Percentiles rank a stretch among this genome's conserved stretches.
These are phyloP conservation scores for Fusarium multiceps DNA, from an alignment of 2,329 filamentous ascomycete genomes.

Conservation along the genomic window DNA sequence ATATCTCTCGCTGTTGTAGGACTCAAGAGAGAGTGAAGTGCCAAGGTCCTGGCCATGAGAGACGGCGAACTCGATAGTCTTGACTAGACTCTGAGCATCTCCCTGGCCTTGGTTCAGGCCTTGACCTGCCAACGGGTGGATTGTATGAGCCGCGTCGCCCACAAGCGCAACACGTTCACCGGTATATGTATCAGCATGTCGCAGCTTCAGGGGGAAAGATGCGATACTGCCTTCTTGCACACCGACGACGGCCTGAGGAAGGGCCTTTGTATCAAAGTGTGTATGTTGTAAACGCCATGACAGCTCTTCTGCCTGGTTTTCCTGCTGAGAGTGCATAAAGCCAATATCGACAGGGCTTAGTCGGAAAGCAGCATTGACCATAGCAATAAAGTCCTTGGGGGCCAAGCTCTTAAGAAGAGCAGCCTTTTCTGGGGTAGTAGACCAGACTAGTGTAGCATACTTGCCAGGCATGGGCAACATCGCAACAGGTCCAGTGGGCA, in stretches of 20 bases:
- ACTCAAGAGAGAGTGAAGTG: constrained; percentile 78
- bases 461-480: constrained; percentile 89
- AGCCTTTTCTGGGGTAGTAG: constrained; percentile 84
- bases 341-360: constrained; percentile 81
- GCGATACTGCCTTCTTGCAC: constrained; percentile 85
- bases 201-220: constrained; percentile 89
- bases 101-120: constrained; percentile 93
- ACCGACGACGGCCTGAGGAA: constrained; percentile 74
- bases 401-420: constrained; percentile 81
- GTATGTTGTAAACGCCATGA: constrained; percentile 86
- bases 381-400: constrained; percentile 78
- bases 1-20: constrained; percentile 85
- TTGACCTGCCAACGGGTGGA: constrained; percentile 94
- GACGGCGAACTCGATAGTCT: constrained; percentile 80
- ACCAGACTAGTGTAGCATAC: constrained; percentile 91
- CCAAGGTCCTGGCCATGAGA: constrained; percentile 90
- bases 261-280: constrained; percentile 59
- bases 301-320: constrained; percentile 77
- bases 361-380: constrained; percentile 94
- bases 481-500: constrained; percentile 91
- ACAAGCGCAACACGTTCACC: constrained; percentile 91
- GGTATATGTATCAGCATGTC: constrained; percentile 94
- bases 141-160: constrained; percentile 93
- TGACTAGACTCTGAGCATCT: constrained; percentile 83
- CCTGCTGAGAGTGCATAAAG: constrained; percentile 77